Base-by-base conservation (phyloP, 176 grass and related monocot genomes). In the Triticum turgidum region DNA sequence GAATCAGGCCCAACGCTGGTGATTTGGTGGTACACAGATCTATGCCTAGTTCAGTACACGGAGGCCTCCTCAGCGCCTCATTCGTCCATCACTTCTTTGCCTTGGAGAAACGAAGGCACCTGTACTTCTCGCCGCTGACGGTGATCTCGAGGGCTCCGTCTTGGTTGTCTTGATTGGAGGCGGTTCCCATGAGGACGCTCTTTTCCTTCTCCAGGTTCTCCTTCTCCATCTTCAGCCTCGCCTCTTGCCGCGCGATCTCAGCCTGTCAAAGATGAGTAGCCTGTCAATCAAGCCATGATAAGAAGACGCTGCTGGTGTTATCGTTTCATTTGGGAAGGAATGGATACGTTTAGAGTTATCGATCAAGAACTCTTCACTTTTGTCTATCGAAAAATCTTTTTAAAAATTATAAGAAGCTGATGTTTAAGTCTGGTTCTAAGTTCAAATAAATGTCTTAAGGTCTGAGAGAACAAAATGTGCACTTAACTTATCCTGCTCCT, bases 201-300 rank as follows among this genome's bases (percentile, higher is more conserved):
- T 99, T 99, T 86, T 99, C 97, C 64, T 99, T 99, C 87, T 99
- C 97, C 85, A 99, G 76, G 73, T 96, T 99, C 77, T 99, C 97
- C 77, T 88, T 94, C 64, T 99, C 97, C 56, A 93, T 91, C 82
- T 99, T 99, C 83, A 99, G 80, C 83, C 97, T 99, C 13, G 92
- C 94, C 39, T 99, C 97, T 84, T 99, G 97, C 59, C 92, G 89
- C 2, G 90, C 90, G 54, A 99, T 99, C 82, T 99, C 97, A 56
- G 94, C 97, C 94, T 99, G 84, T 80, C 15, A 29, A 83, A 64
- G 6, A 81, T 30, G 9, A 13, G 38, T 20, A 54, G 14, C 34
- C 11, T 12, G 9, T 54, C 15, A 18, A 77, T 42, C 18, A 69
- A 25, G 30, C 54, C 62, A 81, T 25, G 49, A 24, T 77, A 39